phyloP scores from a whole-genome alignment of 2,329 filamentous ascomycete species.

The Zymoseptoria pseudotritici region DNA sequence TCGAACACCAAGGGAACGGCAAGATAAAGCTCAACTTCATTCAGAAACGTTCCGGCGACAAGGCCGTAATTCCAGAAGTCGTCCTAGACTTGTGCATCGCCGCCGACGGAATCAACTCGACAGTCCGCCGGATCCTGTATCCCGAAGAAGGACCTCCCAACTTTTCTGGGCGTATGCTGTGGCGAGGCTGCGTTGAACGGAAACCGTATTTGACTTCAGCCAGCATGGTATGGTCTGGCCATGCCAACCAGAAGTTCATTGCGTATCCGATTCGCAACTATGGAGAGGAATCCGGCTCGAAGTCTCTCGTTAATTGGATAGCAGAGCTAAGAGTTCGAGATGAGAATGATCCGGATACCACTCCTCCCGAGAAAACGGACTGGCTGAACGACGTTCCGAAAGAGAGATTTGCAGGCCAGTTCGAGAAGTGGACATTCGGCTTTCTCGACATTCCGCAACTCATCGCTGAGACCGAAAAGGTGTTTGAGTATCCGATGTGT shows the following conservation, averaged over 20 bases:
- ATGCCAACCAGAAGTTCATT: constrained; percentile 43
- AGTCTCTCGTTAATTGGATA: constrained; percentile 42
- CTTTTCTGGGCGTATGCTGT: constrained; percentile 42
- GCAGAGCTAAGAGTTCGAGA: constrained; percentile 38
- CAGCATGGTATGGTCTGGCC: constrained; percentile 41
- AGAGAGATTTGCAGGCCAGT: constrained; percentile 34
- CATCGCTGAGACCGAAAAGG: constrained; percentile 36
- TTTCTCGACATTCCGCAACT: constrained; percentile 37
- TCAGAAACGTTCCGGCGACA: constrained; percentile 10
- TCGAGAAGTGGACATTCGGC: constrained; percentile 37
- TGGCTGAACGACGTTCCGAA: constrained; percentile 39
- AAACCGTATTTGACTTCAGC: constrained; percentile 37
- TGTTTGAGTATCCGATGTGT: constrained; percentile 43
- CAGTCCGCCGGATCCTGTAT: constrained; percentile 35
- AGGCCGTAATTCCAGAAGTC: constrained; percentile 26
- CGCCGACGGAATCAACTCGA: constrained; percentile 42
- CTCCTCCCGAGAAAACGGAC: constrained; percentile 36
- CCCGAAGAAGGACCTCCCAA: constrained; percentile 38
- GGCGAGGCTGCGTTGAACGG: constrained; percentile 39
- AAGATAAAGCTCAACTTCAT: constrained; percentile 7
- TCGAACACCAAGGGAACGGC: constrained; percentile 29
- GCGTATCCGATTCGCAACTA: constrained; percentile 39
- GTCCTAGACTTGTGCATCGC: constrained; percentile 34
- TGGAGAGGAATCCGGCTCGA: constrained; percentile 23
- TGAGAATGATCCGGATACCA: constrained; percentile 37